phyloP scores from a whole-genome alignment of 139 green algal species.

The Chlamydomonas eustigma region DNA sequence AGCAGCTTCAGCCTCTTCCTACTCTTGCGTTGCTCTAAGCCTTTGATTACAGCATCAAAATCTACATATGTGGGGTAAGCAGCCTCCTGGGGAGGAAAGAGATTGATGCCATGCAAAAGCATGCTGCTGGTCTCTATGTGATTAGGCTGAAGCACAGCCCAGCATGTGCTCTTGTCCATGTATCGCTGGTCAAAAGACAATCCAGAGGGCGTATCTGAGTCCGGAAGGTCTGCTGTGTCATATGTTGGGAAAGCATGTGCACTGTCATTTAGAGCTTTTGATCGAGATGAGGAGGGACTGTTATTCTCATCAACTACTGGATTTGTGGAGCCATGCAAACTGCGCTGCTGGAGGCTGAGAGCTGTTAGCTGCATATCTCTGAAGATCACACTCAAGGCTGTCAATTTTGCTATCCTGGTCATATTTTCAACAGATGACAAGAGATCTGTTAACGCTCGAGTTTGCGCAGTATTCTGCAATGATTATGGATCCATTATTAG shows the following conservation, averaged over 20 bases:
- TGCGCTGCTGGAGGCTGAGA: background rate
- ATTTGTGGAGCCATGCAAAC: background rate
- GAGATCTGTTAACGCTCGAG: background rate
- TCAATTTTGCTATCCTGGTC: slow-evolving; percentile 2
- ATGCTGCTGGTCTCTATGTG: slow-evolving; percentile 32
- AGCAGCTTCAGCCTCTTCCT: slow-evolving; percentile 26
- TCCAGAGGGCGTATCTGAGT: slow-evolving; percentile 7
- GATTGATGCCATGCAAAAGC: slow-evolving; percentile 26
- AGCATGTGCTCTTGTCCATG: slow-evolving; percentile 43
- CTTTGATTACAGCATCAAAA: slow-evolving; percentile 24
- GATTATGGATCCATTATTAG: background rate
- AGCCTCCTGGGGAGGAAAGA: slow-evolving; percentile 39
- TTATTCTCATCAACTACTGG: background rate
- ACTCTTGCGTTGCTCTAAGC: slow-evolving; percentile 23
- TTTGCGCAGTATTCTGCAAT: background rate
- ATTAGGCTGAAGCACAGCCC: slow-evolving; percentile 26
- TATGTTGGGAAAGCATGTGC: no score
- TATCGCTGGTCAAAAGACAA: background rate
- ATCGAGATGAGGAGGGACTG: no score
- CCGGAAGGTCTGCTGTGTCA: slow-evolving; percentile 3
- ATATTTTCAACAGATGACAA: background rate
- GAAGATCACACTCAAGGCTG: background rate
- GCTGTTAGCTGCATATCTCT: slow-evolving; percentile 3
- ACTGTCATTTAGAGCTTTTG: no score
- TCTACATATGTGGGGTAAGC: slow-evolving; percentile 42